A percentile compares a stretch with the other conserved stretches of the same genome.
Evolutionary conservation across 2,329 filamentous ascomycete genomes (phyloP).

Genomic region (Talaromyces sp.): DNA sequence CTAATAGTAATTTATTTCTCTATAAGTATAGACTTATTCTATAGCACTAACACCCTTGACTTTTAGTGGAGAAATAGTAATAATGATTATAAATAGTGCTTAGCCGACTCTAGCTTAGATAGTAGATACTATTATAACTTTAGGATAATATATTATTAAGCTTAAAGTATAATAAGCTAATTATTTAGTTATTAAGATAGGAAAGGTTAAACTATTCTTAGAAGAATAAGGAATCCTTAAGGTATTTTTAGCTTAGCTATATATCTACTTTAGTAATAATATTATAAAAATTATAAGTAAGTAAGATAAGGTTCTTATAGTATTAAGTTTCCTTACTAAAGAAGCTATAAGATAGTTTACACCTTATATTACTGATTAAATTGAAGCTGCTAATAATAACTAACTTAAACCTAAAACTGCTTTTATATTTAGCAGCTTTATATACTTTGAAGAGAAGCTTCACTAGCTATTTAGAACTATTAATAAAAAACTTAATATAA

Average conservation of each 20-base stretch:
- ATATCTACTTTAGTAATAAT: no score
- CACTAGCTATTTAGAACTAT: background rate
- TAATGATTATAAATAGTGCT: no score
- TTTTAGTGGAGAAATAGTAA: no score
- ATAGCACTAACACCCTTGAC: no score
- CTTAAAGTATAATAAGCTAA: background rate
- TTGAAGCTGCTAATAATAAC: background rate
- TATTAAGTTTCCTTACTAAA: conserved; percentile 1
- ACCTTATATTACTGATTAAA: background rate
- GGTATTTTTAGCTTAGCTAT: no score
- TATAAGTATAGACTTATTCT: no score
- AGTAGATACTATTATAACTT: background rate
- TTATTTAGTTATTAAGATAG: background rate
- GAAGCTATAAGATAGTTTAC: background rate
- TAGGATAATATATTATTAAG: background rate
- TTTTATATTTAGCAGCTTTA: background rate
- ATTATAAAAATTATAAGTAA: conserved; percentile 1
- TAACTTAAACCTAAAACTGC: background rate
- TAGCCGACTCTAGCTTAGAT: background rate
- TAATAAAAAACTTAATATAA: background rate
- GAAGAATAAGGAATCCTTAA: background rate
- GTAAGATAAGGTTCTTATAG: background rate
- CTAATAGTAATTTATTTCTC: no score
- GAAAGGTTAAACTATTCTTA: background rate
- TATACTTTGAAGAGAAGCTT: background rate